Evolutionary conservation across 2,329 filamentous ascomycete species (phyloP), one percentile per base, ranked within the genome.

Genomic region (Penicillium capsulatum): DNA sequence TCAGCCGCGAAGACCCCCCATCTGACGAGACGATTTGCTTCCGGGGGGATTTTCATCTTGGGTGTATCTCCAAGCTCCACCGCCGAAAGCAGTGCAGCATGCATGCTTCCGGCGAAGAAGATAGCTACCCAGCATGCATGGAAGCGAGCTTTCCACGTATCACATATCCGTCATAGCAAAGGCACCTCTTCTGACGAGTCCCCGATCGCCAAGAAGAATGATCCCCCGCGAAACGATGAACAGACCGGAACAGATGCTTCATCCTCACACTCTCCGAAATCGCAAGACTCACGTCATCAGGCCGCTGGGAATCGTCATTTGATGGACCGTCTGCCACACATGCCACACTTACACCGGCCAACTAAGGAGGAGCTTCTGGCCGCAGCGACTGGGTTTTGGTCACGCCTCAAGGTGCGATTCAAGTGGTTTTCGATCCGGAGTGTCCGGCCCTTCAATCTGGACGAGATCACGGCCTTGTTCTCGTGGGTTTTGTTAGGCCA

Each of bases 381-480:
- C 14, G 91, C 92, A 3, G 89, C 92, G 24, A 96, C 82, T 15
- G 90, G 90, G 1, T 96, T 97, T 63, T 92, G 88, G 82, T 84
- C 94, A 47, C 80, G 92, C 34, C 67, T 96, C 31, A 88, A 84
- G 59, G 86, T 97, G 16, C 84, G 89, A 28, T 94, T 97, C 71
- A 98, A 98, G 67, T 98, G 92, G 92, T 83, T 92, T 56, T 94
- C 92, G 2, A 98, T 98, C 55, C 77, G 90, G 59, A 95, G 90
- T 61, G 86, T 86, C 63, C 78, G 92, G 26, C 92, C 92, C 0
- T 98, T 92, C 79, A 98, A 94, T 64, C 79, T 84, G 15, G 92
- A 98, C 63, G 92, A 98, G 68, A 96, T 95, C 73, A 86, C 89
- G 31, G 92, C 92, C 3, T 91, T 98, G 48, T 80, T 88, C 37